A percentile compares a stretch with the other conserved stretches of the same genome.
Conservation (phyloP, 768 basidiomycete species). For the Russula abietina region DNA sequence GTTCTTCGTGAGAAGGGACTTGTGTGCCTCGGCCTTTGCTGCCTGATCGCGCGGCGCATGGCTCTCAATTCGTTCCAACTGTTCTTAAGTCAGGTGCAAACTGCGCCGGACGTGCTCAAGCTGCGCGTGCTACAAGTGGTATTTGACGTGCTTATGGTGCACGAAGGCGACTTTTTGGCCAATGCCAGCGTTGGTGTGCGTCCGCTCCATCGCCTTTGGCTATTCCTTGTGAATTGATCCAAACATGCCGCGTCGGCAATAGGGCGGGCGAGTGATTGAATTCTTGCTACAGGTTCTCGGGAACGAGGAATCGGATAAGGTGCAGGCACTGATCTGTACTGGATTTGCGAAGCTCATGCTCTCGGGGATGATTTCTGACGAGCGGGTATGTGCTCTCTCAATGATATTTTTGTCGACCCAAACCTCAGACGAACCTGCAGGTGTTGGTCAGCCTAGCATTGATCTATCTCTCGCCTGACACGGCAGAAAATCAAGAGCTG, state of each 20-base stretch:
- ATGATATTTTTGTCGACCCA: background rate
- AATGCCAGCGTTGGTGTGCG: constrained; percentile 32
- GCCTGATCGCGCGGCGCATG: constrained; percentile 77
- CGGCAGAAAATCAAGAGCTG: constrained; percentile 72
- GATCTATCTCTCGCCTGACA: constrained; percentile 75
- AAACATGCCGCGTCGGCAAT: background rate
- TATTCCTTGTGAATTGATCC: background rate
- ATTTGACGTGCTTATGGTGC: constrained; percentile 84
- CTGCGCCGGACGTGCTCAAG: constrained; percentile 58
- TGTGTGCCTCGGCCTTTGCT: constrained; percentile 74
- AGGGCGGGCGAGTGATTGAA: constrained; percentile 59
- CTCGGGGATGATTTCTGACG: constrained; percentile 66
- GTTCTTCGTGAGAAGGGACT: constrained; percentile 76
- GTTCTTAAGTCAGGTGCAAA: constrained; percentile 69
- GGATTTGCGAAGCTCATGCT: constrained; percentile 86
- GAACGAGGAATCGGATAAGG: constrained; percentile 51
- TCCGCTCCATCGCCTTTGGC: background rate
- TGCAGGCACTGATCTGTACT: constrained; percentile 66
- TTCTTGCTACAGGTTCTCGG: constrained; percentile 52
- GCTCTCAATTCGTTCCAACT: constrained; percentile 65
- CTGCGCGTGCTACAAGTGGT: constrained; percentile 68
- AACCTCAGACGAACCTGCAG: constrained; percentile 28
- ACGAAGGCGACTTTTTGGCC: constrained; percentile 61
- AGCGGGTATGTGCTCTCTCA: constrained; percentile 44
- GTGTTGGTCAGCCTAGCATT: constrained; percentile 46